Base-by-base conservation (phyloP, 371 early-diverging fungal species). In the Rhizopus sp. region DNA sequence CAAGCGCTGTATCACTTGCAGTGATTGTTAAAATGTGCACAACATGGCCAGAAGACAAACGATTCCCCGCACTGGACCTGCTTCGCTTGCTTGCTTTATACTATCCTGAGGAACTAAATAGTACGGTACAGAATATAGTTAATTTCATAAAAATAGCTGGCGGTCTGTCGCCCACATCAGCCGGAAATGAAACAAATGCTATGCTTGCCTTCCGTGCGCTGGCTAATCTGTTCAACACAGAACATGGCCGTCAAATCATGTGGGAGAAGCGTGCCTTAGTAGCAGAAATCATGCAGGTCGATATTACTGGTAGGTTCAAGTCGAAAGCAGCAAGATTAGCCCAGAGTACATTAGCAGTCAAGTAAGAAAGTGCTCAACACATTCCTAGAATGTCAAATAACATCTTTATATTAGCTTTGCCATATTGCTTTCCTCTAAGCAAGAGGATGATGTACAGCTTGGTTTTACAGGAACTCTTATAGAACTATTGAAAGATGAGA, bases 51-150 rank as follows among this genome's bases (percentile, higher is more conserved):
- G 67, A 70, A 12, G 65, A 69, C 9, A 63, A 76, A 9, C 85
- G 93, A 5, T 95, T 94, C 70, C 96, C 96, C 53, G 92, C 84
- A 4, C 70, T 97, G 48, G 97, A 97, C 61, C 65, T 96, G 13
- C 63, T 95, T 16, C 88, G 97, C 4, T 72, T 95, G 7, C 57
- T 80, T 4, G 78, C 85, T 0, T 64, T 91, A 5, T 71, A 84
- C 50, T 73, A 82, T 7, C 74, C 82, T 15, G 53, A 68, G 4
- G 45, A 67, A 9, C 16, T 66, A 16, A 41, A 54, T 16, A 42
- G 66, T n/a, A 63, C 68, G 30, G 39, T 62, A 42, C 47, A 50
- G 34, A 29, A 62, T 38, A 46, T 60, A n/a, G 59, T 57, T 30
- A 63, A 55, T 0, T 60, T 88, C 34, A 49, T 86, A n/a, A 53